phyloP scores from a whole-genome alignment of 345 rosid genomes.

The Citrus hindsii region DNA sequence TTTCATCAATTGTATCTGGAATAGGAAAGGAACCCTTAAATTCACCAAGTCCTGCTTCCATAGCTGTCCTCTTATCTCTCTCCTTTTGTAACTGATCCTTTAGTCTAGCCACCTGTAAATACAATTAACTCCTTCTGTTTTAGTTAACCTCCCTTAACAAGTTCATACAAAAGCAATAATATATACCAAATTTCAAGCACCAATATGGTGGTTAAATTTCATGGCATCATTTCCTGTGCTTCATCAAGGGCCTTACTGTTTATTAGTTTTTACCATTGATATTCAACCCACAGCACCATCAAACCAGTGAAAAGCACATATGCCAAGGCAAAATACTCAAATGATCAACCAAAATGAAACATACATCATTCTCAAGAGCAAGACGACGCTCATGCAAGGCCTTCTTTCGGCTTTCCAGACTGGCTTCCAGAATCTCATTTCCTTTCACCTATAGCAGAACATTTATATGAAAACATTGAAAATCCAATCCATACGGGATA shows the following conservation, averaged over 20 bases:
- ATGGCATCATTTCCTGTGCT: background rate
- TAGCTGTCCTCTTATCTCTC: constrained; percentile 53
- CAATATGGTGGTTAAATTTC: background rate
- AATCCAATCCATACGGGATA: constrained; percentile 5
- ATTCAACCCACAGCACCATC: background rate
- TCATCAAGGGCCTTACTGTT: background rate
- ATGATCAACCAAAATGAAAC: constrained; percentile 17
- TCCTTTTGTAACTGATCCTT: constrained; percentile 76
- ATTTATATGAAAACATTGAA: background rate
- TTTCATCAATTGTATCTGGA: constrained; percentile 47
- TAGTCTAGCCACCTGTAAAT: constrained; percentile 71
- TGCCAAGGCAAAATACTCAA: background rate
- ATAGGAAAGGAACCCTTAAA: constrained; percentile 36
- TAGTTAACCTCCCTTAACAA: background rate
- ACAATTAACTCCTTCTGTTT: constrained; percentile 3
- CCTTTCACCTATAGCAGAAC: constrained; percentile 47
- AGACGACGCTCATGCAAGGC: constrained; percentile 58
- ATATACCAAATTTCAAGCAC: background rate
- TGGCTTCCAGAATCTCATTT: constrained; percentile 58
- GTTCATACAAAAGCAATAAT: background rate
- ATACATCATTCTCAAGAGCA: constrained; percentile 77
- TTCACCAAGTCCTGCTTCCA: constrained; percentile 59
- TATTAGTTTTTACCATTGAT: background rate
- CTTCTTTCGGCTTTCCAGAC: constrained; percentile 61
- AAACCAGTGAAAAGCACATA: background rate